These are phyloP conservation scores for Clitopilus hobsonii DNA, from an alignment of 768 basidiomycete genomes.

Conservation along the genomic window DNA sequence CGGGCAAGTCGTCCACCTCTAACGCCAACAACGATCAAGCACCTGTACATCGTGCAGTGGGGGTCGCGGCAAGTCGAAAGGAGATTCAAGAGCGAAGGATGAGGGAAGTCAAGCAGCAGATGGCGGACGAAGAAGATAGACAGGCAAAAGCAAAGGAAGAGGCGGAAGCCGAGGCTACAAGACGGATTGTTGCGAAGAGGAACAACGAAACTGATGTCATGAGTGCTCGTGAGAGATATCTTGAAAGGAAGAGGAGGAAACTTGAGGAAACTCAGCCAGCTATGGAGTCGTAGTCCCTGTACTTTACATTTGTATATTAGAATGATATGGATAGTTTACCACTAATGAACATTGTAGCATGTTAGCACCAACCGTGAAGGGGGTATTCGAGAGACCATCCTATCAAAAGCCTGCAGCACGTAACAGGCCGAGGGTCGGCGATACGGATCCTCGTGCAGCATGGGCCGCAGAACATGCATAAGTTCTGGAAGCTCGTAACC, in stretches of 20 bases:
- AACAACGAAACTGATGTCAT: conserved; percentile 74
- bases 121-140: conserved; percentile 70
- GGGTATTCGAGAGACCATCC: conserved; percentile 35
- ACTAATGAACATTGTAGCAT: conserved; percentile 5
- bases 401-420: conserved; percentile 50
- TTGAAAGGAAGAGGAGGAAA: conserved; percentile 75
- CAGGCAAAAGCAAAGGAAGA: conserved; percentile 49
- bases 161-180: conserved; percentile 60
- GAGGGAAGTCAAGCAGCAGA: conserved; percentile 71
- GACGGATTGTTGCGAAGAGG: conserved; percentile 64
- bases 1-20: conserved; percentile 16
- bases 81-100: conserved; percentile 85
- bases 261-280: conserved; percentile 40
- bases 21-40: conserved; percentile 24
- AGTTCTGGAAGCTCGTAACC: conserved; percentile 58
- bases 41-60: conserved; percentile 70
- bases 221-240: conserved; percentile 69
- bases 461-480: conserved; percentile 48
- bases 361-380: not conserved
- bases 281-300: conserved; percentile 6
- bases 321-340: conserved; percentile 1
- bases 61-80: conserved; percentile 70
- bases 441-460: conserved; percentile 51
- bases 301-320: not conserved
- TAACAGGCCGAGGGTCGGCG: conserved; percentile 45